Percentiles rank a stretch among this genome's conserved stretches.
These are phyloP conservation scores for Curvularia sp. DNA, from an alignment of 2,329 filamentous ascomycete species.

Conservation along the genomic window DNA sequence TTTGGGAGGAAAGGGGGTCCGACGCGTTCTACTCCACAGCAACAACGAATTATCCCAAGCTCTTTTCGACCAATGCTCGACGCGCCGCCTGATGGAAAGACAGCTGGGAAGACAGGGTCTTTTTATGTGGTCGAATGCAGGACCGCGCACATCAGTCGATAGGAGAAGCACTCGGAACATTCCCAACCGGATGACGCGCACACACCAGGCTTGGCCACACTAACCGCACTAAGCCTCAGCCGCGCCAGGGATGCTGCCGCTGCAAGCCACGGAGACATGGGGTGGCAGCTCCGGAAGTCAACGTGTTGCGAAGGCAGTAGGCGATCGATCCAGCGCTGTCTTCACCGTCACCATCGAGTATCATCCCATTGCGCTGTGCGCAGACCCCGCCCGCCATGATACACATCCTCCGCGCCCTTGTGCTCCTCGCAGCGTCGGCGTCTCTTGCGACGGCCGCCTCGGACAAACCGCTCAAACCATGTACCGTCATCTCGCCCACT, in stretches of 20 bases:
- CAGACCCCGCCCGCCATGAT: conserved; percentile 31
- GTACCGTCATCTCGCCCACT: conserved; percentile 67
- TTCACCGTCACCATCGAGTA: conserved; percentile 14
- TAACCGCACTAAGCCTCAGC: conserved; percentile 12
- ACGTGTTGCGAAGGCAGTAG: conserved; percentile 29
- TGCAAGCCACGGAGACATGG: conserved; percentile 19
- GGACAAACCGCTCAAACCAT: conserved; percentile 60
- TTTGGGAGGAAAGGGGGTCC: conserved; percentile 24
- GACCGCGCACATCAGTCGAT: conserved; percentile 30
- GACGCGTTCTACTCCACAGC: conserved; percentile 12
- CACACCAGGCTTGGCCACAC: conserved; percentile 12
- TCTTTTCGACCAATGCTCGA: neutral
- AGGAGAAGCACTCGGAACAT: conserved; percentile 21
- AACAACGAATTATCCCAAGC: conserved; percentile 5
- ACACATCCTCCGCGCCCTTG: conserved; percentile 33
- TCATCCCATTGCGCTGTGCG: conserved; percentile 16
- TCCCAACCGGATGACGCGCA: conserved; percentile 26
- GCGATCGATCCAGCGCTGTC: conserved; percentile 14
- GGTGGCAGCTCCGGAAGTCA: conserved; percentile 21
- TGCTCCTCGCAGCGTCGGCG: conserved; percentile 43
- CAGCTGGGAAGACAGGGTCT: conserved; percentile 3
- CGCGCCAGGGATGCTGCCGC: conserved; percentile 22
- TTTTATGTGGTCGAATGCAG: conserved; percentile 19
- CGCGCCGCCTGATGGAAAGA: conserved; percentile 13
- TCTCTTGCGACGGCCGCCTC: conserved; percentile 37